phyloP scores from a whole-genome alignment of 176 grass and related monocot genomes.

The Carex pumila region DNA sequence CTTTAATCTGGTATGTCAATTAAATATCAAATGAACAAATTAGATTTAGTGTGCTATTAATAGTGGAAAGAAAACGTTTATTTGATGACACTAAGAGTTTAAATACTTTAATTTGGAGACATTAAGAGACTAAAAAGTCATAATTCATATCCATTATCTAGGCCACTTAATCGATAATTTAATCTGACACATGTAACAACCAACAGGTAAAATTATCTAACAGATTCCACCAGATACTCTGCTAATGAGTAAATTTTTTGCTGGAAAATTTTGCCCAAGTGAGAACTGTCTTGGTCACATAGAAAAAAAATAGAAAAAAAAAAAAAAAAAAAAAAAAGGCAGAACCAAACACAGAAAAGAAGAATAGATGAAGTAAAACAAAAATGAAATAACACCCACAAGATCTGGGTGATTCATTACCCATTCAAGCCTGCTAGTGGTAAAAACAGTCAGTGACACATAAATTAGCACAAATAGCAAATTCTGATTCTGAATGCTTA shows the following conservation, averaged over 20 bases:
- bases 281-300: not conserved
- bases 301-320: not conserved
- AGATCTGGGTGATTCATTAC: not conserved
- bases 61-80: too few relatives aligned
- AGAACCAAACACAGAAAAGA: not conserved
- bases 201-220: not conserved
- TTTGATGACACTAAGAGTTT: too few relatives aligned
- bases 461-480: not conserved
- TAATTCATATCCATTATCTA: too few relatives aligned
- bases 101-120: too few relatives aligned
- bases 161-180: too few relatives aligned
- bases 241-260: too few relatives aligned
- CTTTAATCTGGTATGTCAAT: too few relatives aligned
- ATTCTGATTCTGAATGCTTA: not conserved
- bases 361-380: not conserved
- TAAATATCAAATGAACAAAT: too few relatives aligned
- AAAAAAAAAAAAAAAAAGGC: not conserved
- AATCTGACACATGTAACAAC: not conserved
- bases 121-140: too few relatives aligned
- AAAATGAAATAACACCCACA: not conserved
- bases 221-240: not conserved
- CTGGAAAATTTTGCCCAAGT: not conserved
- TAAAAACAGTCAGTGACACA: not conserved
- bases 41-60: too few relatives aligned
- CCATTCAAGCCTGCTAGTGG: not conserved